Percentiles rank a stretch among this genome's conserved stretches.
Evolutionary conservation across 1,284 basidiomycete genomes (phyloP).

Genomic region (Paramarasmius palmivorus): DNA sequence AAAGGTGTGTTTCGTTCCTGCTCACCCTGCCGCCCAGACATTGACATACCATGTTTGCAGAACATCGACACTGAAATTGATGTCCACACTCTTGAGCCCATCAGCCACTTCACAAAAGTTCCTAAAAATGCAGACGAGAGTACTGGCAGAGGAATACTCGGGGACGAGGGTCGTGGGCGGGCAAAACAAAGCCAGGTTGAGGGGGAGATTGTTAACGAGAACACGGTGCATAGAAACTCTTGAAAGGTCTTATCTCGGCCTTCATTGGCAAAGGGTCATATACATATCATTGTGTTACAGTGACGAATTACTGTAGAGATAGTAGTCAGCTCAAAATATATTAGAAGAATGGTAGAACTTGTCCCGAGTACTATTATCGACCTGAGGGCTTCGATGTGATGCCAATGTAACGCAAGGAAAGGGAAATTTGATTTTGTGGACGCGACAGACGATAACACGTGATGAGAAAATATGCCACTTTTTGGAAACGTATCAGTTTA

Average conservation of each 20-base stretch:
- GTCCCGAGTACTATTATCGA: no score
- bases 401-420: no score
- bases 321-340: no score
- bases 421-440: no score
- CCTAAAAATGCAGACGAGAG: not conserved
- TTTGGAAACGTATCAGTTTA: no score
- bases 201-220: constrained; percentile 1
- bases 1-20: not conserved
- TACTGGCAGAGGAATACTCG: not conserved
- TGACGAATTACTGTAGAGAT: no score
- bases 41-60: not conserved
- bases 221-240: not conserved
- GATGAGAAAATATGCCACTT: no score
- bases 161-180: not conserved
- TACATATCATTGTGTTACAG: no score
- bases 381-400: no score
- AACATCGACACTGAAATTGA: not conserved
- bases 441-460: no score
- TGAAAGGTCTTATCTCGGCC: not conserved
- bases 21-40: not conserved
- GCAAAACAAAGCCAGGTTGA: not conserved
- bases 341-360: no score
- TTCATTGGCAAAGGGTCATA: no score
- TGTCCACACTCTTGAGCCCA: not conserved
- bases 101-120: not conserved